phyloP scores from a whole-genome alignment of 2,329 filamentous ascomycete species.

The Nothophaeocryptopus gaeumannii region DNA sequence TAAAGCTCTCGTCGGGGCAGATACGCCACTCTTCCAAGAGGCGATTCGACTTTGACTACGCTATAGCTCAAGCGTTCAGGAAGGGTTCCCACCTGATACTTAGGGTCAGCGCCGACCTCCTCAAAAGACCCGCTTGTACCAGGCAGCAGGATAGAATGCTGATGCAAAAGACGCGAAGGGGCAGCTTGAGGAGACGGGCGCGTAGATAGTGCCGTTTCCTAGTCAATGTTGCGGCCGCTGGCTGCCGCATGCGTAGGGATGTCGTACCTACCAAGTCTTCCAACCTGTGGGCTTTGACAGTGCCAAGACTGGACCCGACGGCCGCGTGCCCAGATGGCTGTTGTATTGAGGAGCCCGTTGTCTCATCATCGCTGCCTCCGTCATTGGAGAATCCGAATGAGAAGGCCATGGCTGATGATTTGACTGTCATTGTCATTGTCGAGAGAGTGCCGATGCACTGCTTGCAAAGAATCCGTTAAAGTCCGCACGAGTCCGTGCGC shows the following conservation, averaged over 20 bases:
- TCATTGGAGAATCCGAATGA: conserved; percentile 61
- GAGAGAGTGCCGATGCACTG: neutral
- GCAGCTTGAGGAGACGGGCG: neutral
- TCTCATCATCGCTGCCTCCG: conserved; percentile 49
- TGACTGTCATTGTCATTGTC: neutral
- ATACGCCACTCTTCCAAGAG: conserved; percentile 52
- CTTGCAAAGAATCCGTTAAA: neutral
- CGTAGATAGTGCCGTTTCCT: neutral
- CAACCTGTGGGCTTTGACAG: conserved; percentile 39
- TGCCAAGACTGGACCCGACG: too few relatives aligned
- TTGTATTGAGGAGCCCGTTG: neutral
- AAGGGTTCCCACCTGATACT: conserved; percentile 53
- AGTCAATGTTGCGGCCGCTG: neutral
- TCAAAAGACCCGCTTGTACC: neutral
- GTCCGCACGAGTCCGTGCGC: neutral
- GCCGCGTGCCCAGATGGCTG: too few relatives aligned
- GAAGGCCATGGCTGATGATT: conserved; percentile 40
- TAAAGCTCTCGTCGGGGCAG: conserved; percentile 75
- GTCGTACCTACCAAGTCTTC: conserved; percentile 47
- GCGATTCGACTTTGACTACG: conserved; percentile 59
- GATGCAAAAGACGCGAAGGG: neutral
- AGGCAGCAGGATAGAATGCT: too few relatives aligned
- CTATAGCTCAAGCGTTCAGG: conserved; percentile 73
- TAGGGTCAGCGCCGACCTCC: neutral
- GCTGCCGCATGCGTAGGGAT: neutral